Base-by-base conservation (phyloP, 164 flowering plant genomes). In the Kalanchoe fedtschenkoi region DNA sequence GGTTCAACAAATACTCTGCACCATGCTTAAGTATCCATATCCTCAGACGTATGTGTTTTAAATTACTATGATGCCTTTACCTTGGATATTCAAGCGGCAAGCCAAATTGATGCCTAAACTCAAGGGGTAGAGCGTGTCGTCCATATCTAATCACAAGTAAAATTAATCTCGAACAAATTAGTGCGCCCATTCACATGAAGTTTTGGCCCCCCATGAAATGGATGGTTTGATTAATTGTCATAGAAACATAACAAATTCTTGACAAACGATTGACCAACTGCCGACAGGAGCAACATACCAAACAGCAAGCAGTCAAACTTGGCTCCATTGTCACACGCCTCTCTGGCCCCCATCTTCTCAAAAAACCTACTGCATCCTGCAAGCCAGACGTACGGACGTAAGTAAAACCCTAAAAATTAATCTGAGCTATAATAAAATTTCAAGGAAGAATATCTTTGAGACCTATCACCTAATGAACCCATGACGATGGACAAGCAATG, bases 101-200 rank as follows among this genome's bases (percentile, higher is more conserved):
- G 69, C 66, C 24, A n/a, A n/a, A 59, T 60, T 6, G 85, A 75
- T 28, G 21, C 89, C 87, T 62, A 81, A 58, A 34, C 83, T 84
- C 0, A 72, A 65, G 16, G 85, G 87, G 67, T 82, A 82, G 11
- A 84, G 78, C 41, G 87, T 82, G 46, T 84, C 89, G 70, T 84
- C 89, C 4, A 84, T 69, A 76, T 83, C 88, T 83, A 44, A 62
- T 8, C 44, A 60, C 21, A 55, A 15, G 32, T 24, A 53, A 13
- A 38, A 13, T n/a, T n/a, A n/a, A n/a, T n/a, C n/a, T n/a, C n/a
- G n/a, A n/a, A n/a, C n/a, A n/a, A n/a, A n/a, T n/a, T n/a, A n/a
- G n/a, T n/a, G n/a, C n/a, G n/a, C n/a, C n/a, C n/a, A n/a, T n/a
- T n/a, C n/a, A n/a, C n/a, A n/a, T n/a, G n/a, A n/a, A n/a, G n/a